Percentiles rank a stretch among this genome's conserved stretches.
Conservation (phyloP, 2,329 filamentous ascomycete genomes). For the Myriosclerotinia duriaeana region DNA sequence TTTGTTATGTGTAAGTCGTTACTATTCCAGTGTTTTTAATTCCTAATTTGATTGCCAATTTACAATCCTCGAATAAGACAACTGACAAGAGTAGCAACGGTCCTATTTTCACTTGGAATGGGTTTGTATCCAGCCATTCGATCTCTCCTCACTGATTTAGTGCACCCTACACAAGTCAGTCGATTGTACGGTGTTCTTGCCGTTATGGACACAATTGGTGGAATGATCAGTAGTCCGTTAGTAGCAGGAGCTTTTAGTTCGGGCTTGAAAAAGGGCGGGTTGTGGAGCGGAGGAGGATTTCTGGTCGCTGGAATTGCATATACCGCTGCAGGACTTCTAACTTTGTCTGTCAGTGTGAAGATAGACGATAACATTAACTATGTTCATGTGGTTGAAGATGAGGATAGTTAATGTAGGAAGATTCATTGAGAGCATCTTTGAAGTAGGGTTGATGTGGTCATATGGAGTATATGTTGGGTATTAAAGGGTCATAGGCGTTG, state of each 20-base stretch:
- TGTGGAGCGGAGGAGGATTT: conserved; percentile 53
- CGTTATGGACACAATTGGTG: conserved; percentile 51
- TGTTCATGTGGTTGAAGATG: not conserved
- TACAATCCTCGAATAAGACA: not conserved
- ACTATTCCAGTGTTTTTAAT: not conserved
- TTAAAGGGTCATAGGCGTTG: not conserved
- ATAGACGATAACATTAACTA: conserved; percentile 4
- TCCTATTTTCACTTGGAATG: conserved; percentile 48
- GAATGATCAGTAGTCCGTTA: conserved; percentile 48
- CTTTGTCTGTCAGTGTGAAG: conserved; percentile 12
- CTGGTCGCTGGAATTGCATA: conserved; percentile 30
- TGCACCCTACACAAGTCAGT: conserved; percentile 55
- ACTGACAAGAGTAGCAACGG: conserved; percentile 41
- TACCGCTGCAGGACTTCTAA: conserved; percentile 2
- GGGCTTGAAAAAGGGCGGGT: conserved; percentile 49
- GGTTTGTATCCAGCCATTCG: conserved; percentile 49
- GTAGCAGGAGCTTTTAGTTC: conserved; percentile 49
- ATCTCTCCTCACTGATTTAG: conserved; percentile 52
- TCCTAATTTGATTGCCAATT: too few species aligned
- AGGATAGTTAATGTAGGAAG: not conserved
- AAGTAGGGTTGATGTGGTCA: not conserved
- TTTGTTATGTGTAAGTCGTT: conserved; percentile 24
- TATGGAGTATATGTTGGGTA: not conserved
- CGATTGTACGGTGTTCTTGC: conserved; percentile 54
- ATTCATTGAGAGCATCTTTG: too few species aligned